Conservation (phyloP, 2,329 filamentous ascomycete species). For the Microdochium bolleyi region DNA sequence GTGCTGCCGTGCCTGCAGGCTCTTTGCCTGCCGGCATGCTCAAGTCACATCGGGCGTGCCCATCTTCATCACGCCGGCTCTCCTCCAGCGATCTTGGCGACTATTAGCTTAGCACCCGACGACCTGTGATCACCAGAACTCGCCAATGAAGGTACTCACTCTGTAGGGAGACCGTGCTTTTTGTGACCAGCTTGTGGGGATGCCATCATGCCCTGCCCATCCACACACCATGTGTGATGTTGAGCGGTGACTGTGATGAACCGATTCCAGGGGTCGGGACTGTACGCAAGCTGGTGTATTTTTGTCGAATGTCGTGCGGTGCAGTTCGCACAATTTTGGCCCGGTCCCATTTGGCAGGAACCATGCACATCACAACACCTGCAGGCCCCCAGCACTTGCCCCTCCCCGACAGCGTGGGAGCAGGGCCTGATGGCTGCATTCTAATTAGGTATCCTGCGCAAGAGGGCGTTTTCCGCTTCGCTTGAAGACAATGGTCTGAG, state of each 20-base stretch:
- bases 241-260: not conserved
- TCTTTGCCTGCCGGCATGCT: not conserved
- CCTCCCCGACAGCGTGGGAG: not conserved
- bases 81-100: not conserved
- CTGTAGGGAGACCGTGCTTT: not conserved
- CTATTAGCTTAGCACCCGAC: not conserved
- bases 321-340: not conserved
- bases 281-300: too few species aligned
- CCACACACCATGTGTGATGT: not conserved
- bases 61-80: not conserved
- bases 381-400: not conserved
- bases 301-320: not conserved
- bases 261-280: not conserved
- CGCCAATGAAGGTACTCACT: not conserved
- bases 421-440: not conserved
- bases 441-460: too few species aligned
- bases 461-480: too few species aligned
- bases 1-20: not conserved
- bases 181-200: not conserved
- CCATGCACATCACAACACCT: not conserved
- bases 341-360: not conserved
- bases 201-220: not conserved
- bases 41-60: not conserved
- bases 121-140: not conserved
- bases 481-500: too few species aligned